Percentiles rank a stretch among this genome's conserved stretches.
These are phyloP conservation scores for Serpula lacrymans DNA, from an alignment of 768 basidiomycete species.

Conservation along the genomic window DNA sequence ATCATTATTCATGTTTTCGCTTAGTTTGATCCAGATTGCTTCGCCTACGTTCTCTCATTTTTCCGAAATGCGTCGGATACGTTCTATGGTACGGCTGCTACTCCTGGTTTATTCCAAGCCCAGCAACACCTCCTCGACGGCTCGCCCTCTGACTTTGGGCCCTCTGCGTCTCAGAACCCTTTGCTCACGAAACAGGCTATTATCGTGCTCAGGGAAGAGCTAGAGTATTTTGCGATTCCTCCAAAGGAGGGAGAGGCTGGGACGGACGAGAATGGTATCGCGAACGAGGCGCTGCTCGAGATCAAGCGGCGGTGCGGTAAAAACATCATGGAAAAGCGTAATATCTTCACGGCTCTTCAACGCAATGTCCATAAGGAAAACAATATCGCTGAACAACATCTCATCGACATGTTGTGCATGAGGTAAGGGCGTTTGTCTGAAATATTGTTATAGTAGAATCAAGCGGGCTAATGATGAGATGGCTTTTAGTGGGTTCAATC, in stretches of 20 bases:
- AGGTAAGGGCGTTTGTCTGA: conserved; percentile 53
- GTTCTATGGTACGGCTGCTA: conserved; percentile 83
- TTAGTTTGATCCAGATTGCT: conserved; percentile 97
- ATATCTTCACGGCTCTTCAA: conserved; percentile 97
- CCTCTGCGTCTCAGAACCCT: conserved; percentile 80
- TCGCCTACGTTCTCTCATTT: conserved; percentile 90
- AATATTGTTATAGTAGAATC: conserved; percentile 1
- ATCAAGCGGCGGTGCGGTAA: conserved; percentile 86
- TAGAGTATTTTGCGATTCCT: conserved; percentile 98
- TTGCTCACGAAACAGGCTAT: conserved; percentile 95
- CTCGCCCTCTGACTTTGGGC: conserved; percentile 53
- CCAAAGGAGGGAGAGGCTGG: conserved; percentile 57
- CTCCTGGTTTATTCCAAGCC: conserved; percentile 71
- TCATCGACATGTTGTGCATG: conserved; percentile 99
- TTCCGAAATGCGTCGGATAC: conserved; percentile 83
- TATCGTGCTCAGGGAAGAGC: conserved; percentile 95
- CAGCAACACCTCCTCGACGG: conserved; percentile 79
- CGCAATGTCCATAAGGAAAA: conserved; percentile 99
- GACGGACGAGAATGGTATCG: conserved; percentile 77
- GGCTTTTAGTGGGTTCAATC: conserved; percentile 79
- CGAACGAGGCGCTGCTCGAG: conserved; percentile 72
- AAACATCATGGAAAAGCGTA: conserved; percentile 82
- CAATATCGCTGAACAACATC: conserved; percentile 96
- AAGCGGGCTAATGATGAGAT: too few relatives aligned
- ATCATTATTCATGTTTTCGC: conserved; percentile 6